phyloP scores from a whole-genome alignment of 306 rosid species.

The Elaeagnus macrophylla region DNA sequence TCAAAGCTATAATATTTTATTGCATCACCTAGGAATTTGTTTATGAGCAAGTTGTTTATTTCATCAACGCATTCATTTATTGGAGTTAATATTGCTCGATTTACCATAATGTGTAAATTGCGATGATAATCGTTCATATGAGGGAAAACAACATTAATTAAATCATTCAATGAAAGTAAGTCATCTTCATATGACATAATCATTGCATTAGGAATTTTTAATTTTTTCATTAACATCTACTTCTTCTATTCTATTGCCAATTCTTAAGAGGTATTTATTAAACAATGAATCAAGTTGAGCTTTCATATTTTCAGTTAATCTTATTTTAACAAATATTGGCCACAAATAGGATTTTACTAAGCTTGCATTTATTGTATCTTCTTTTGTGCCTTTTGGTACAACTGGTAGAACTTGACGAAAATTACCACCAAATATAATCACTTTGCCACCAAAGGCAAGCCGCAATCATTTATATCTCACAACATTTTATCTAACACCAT shows the following conservation, averaged over 20 bases:
- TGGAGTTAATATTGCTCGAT: no score
- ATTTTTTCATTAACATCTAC: neutral
- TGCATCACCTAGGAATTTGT: neutral
- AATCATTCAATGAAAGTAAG: no score
- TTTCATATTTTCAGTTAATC: neutral
- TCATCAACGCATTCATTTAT: no score
- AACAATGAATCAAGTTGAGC: neutral
- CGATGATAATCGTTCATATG: no score
- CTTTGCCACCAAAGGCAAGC: no score
- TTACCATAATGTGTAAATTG: no score
- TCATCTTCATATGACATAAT: no score
- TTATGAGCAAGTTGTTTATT: neutral
- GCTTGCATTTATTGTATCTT: no score
- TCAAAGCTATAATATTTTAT: no score
- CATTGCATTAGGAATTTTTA: no score
- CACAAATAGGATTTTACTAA: neutral
- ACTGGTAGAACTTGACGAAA: neutral
- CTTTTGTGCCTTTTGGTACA: neutral
- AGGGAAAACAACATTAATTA: no score
- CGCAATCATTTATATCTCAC: neutral
- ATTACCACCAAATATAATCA: neutral
- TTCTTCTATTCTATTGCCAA: neutral
- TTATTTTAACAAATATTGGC: neutral
- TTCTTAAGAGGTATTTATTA: neutral
- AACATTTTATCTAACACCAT: neutral